Conservation (phyloP, 306 rosid genomes). For the Malus fusca region DNA sequence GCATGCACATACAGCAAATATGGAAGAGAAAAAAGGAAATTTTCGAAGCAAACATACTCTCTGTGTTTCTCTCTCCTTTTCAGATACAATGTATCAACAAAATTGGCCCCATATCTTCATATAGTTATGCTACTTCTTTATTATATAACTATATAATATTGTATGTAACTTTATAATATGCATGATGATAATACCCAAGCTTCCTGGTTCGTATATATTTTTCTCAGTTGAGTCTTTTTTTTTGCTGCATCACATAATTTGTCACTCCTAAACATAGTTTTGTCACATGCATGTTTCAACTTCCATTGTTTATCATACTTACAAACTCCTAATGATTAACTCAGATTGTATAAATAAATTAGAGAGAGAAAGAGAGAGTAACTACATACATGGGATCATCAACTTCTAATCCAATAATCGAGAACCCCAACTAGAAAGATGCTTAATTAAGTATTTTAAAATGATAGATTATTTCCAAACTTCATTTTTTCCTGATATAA, state of each 20-base stretch:
- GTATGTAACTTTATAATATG: not conserved
- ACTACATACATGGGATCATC: not conserved
- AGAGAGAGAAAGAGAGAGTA: slow-evolving; percentile 7
- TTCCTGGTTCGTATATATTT: not conserved
- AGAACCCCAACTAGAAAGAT: not conserved
- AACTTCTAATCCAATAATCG: not conserved
- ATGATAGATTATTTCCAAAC: no score
- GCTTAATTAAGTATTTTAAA: not conserved
- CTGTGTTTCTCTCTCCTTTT: not conserved
- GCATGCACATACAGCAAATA: slow-evolving; percentile 7
- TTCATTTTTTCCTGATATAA: no score
- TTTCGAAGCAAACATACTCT: not conserved
- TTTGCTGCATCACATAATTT: slow-evolving; percentile 12
- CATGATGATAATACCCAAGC: not conserved
- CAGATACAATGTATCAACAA: not conserved
- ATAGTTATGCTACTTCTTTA: not conserved
- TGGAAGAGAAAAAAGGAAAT: not conserved
- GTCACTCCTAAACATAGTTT: not conserved
- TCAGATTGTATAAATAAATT: slow-evolving; percentile 33
- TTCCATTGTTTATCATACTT: slow-evolving; percentile 22
- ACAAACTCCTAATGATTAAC: slow-evolving; percentile 43
- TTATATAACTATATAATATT: not conserved
- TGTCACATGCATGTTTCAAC: slow-evolving; percentile 43
- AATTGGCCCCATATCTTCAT: not conserved
- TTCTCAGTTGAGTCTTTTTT: slow-evolving; percentile 8